Evolutionary conservation across 1,139 yeast genomes (phyloP), one percentile per base, ranked within the genome.

Genomic region (Debaryomyces singareniensis): DNA sequence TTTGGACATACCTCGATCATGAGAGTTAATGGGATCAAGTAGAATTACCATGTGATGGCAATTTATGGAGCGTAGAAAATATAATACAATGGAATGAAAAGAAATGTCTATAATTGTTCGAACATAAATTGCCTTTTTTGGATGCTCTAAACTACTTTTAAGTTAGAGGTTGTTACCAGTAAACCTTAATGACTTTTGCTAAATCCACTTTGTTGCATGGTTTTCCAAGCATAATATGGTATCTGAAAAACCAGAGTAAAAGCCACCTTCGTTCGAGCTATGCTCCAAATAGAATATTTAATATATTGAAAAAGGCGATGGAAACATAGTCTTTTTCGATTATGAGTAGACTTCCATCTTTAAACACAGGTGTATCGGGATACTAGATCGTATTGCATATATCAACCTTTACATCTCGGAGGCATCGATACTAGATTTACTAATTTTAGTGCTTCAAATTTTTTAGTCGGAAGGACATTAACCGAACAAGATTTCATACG

Each of bases 41-140:
- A 5, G 44, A 54, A 1, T 35, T 56, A 22, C 61, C 62, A 2
- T 56, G 61, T 36, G 61, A 53, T 23, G 62, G 55, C 21, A 45
- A 39, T 24, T 31, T 56, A n/a, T 56, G 62, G 62, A 58, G 53
- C 29, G 43, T 39, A 27, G 52, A 47, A 26, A 35, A 28, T 20
- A 7, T 7, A n/a, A 18, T 7, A 7, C 21, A 18, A n/a, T 18
- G 21, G 21, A 7, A 7, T 7, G 21, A 24, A 7, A 18, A 18
- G 9, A 7, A 18, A 18, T 18, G 7, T 18, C 21, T 18, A n/a
- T 7, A n/a, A 18, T 7, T 18, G 9, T 18, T n/a, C 7, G n/a
- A 18, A 7, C 7, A 18, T 18, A n/a, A 18, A 7, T 18, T 7
- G 7, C n/a, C 21, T 7, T 18, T 18, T n/a, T 18, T 18, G n/a